Percentiles rank a stretch among this genome's conserved stretches.
Evolutionary conservation across 1,284 basidiomycete species (phyloP).

Genomic region (Exobasidium cylindrosporum): DNA sequence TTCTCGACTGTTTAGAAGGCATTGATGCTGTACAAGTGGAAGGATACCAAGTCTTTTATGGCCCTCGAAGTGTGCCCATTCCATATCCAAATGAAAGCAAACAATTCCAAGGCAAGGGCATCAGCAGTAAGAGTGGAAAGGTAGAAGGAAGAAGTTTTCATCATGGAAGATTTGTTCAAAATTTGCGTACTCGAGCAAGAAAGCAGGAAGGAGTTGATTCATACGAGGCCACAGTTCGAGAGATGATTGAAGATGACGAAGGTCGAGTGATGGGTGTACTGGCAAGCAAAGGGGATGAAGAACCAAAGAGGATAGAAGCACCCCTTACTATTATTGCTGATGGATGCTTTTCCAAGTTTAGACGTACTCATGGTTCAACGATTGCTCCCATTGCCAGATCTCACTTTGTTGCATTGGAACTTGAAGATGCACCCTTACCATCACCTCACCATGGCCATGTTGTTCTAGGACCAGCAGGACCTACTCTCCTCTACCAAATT

Average conservation of each 20-base stretch:
- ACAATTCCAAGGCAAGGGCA: slow-evolving; percentile 19
- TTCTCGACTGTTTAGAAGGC: slow-evolving; percentile 69
- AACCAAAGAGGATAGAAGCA: slow-evolving; percentile 60
- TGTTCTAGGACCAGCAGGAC: slow-evolving; percentile 15
- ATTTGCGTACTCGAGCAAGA: slow-evolving; percentile 69
- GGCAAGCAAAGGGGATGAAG: slow-evolving; percentile 22
- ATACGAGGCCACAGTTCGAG: slow-evolving; percentile 41
- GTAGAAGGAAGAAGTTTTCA: slow-evolving; percentile 76
- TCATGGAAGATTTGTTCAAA: slow-evolving; percentile 87
- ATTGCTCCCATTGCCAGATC: slow-evolving; percentile 63
- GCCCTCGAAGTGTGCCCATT: slow-evolving; percentile 66
- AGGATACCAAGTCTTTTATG: slow-evolving; percentile 82
- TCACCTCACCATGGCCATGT: slow-evolving; percentile 77
- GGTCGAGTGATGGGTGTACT: slow-evolving; percentile 36
- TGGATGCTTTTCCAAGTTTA: slow-evolving; percentile 88
- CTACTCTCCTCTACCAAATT: slow-evolving; percentile 17
- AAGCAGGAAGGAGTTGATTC: slow-evolving; percentile 43
- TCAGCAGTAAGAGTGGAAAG: slow-evolving; percentile 49
- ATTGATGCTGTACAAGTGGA: slow-evolving; percentile 82
- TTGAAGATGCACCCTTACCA: slow-evolving; percentile 73
- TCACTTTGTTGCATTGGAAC: slow-evolving; percentile 77
- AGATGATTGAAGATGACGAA: slow-evolving; percentile 29
- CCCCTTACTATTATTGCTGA: slow-evolving; percentile 85
- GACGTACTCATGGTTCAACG: slow-evolving; percentile 59
- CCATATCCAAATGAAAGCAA: slow-evolving; percentile 69